These are phyloP conservation scores for Cystofilobasidium macerans DNA, from an alignment of 768 basidiomycete species.

Conservation along the genomic window DNA sequence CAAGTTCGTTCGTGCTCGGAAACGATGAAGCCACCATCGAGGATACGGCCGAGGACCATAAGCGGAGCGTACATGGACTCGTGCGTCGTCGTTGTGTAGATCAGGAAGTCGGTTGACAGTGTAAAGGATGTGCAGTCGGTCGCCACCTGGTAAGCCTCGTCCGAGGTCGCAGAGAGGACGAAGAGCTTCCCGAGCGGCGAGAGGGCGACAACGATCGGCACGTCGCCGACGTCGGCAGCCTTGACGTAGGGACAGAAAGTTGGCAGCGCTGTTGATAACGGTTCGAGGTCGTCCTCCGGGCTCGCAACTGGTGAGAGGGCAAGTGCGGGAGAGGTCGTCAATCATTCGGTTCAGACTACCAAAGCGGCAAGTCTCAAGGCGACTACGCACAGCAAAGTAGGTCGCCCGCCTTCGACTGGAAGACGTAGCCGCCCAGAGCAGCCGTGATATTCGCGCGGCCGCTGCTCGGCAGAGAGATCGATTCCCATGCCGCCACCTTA, in stretches of 20 bases:
- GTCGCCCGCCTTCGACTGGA: constrained; percentile 28
- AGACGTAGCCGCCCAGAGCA: constrained; percentile 22
- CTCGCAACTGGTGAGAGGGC: constrained; percentile 21
- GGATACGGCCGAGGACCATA: constrained; percentile 27
- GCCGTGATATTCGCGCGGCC: constrained; percentile 7
- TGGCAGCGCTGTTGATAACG: constrained; percentile 19
- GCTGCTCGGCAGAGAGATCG: constrained; percentile 25
- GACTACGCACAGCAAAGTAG: constrained; percentile 30
- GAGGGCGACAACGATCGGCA: constrained; percentile 51
- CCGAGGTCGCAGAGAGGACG: constrained; percentile 38
- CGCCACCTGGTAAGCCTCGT: constrained; percentile 31
- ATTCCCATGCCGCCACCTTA: constrained; percentile 24
- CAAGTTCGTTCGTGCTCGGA: constrained; percentile 40
- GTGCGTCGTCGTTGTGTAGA: constrained; percentile 75
- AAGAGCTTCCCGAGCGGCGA: constrained; percentile 57
- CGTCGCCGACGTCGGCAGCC: constrained; percentile 18
- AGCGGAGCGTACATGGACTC: constrained; percentile 65
- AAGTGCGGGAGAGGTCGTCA: no score
- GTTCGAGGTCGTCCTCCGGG: constrained; percentile 27
- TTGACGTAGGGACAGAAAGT: constrained; percentile 27
- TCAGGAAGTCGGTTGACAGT: constrained; percentile 54
- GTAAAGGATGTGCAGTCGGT: constrained; percentile 53
- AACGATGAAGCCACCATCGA: constrained; percentile 31
- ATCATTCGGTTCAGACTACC: constrained; percentile 2
- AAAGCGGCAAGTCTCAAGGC: constrained; percentile 23